A percentile compares a stretch with the other conserved stretches of the same genome.
Conservation (phyloP, 2,329 filamentous ascomycete genomes). For the Biscogniauxia marginata region DNA sequence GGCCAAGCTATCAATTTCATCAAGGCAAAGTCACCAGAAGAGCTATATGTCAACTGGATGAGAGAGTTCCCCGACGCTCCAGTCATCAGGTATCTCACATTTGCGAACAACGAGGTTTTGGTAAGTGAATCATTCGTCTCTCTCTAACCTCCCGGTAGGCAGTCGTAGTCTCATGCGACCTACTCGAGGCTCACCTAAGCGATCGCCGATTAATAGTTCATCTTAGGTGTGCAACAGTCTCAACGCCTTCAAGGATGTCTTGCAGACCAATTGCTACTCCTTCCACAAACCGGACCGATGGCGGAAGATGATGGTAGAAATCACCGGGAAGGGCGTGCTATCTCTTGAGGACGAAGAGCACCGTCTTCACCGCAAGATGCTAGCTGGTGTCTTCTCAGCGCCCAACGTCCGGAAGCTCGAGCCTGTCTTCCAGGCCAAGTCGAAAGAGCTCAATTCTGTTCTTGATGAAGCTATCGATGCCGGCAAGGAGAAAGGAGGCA, state of each 20-base stretch:
- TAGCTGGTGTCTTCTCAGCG: conserved; percentile 10
- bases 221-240: conserved; percentile 23
- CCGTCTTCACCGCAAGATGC: conserved; percentile 11
- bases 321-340: conserved; percentile 10
- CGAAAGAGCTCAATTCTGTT: conserved; percentile 7
- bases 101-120: conserved; percentile 29
- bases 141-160: not conserved
- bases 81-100: conserved; percentile 30
- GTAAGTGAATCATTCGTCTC: not conserved
- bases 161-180: too few species aligned
- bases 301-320: conserved; percentile 9
- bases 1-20: conserved; percentile 22
- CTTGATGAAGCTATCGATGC: conserved; percentile 4
- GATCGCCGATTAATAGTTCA: not conserved
- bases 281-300: conserved; percentile 13
- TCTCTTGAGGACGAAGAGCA: conserved; percentile 12
- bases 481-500: not conserved
- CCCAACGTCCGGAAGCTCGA: conserved; percentile 13
- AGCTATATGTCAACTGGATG: conserved; percentile 29
- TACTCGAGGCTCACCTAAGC: too few species aligned
- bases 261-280: conserved; percentile 30
- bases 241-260: conserved; percentile 27
- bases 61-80: conserved; percentile 26
- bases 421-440: conserved; percentile 10
- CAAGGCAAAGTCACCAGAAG: conserved; percentile 15